Evolutionary conservation across 2,329 filamentous ascomycete genomes (phyloP), one percentile per base, ranked within the genome.

Genomic region (Ceratocystis huliohia): DNA sequence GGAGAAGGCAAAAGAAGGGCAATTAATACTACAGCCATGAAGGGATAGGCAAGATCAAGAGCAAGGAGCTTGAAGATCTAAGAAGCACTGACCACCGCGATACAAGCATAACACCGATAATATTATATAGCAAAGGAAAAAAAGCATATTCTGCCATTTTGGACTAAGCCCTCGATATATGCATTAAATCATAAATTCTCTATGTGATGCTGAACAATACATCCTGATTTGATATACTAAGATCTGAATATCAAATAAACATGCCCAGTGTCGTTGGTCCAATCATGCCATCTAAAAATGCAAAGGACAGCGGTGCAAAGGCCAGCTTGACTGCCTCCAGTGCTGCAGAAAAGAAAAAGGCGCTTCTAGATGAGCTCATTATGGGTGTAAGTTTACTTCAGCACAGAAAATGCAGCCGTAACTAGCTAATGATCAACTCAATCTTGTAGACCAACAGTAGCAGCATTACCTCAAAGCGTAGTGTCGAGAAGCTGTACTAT

Each of bases 401-500:
- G 37, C 37, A 41, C 37, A 41, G 10, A 41, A 41, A 41, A 41
- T 13, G 37, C 37, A 41, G 10, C 37, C 3, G 28, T 53, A 10
- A 53, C 48, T 53, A 22, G 48, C 48, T n/a, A 59, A 28, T 28
- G 13, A 57, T 64, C 70, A 44, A 69, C 69, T 53, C 25, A 15
- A 28, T 44, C 5, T n/a, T 63, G 44, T 68, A 89, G 84, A 96
- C 91, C 67, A 96, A 96, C 74, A 92, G 86, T 73, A 93, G 89
- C 75, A 95, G 89, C 72, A 96, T 96, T 70, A 87, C 92, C 17
- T 96, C 91, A 15, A 96, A 96, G 74, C 81, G 91, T 70, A 94
- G 91, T 71, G 92, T 96, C n/a, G 91, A 96, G 73, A 87, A 87
- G 71, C 79, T 96, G 15, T 96, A 96, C 75, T 87, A 89, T 73